phyloP scores from a whole-genome alignment of 192 early-diverging fungal species.

The Mortierella claussenii region DNA sequence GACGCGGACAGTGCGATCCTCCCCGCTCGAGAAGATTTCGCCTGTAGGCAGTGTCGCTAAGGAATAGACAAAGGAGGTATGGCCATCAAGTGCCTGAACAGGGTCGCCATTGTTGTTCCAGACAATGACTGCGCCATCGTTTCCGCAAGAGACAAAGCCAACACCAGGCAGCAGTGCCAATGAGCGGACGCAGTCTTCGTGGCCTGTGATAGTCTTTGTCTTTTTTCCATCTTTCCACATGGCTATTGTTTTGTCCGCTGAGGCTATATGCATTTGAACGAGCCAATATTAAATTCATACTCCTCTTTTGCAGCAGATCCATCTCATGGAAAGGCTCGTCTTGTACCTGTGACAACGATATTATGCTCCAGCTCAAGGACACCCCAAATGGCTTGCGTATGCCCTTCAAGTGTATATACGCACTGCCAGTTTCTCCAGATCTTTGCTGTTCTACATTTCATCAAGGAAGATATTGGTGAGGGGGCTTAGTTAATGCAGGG shows the following conservation, averaged over 20 bases:
- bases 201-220: conserved; percentile 76
- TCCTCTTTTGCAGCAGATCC: not conserved
- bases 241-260: conserved; percentile 93
- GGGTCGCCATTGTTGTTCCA: conserved; percentile 82
- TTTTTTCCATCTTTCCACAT: conserved; percentile 82
- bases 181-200: conserved; percentile 91
- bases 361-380: conserved; percentile 81
- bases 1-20: conserved; percentile 89
- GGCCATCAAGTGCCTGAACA: conserved; percentile 80
- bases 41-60: conserved; percentile 75
- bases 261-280: conserved; percentile 59
- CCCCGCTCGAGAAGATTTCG: conserved; percentile 90
- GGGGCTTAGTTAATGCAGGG: too few relatives aligned
- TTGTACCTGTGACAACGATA: conserved; percentile 78
- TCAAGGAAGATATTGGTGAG: not conserved
- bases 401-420: conserved; percentile 77
- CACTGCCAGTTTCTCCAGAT: conserved; percentile 88
- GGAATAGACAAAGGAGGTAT: conserved; percentile 95
- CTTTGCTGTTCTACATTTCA: conserved; percentile 76
- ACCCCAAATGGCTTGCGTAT: conserved; percentile 91
- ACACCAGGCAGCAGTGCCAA: conserved; percentile 69
- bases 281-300: not conserved
- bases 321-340: too few relatives aligned
- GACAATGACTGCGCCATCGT: conserved; percentile 89
- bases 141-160: conserved; percentile 88